Conservation (phyloP, 2,329 filamentous ascomycete genomes). For the Aspergillus sp. region DNA sequence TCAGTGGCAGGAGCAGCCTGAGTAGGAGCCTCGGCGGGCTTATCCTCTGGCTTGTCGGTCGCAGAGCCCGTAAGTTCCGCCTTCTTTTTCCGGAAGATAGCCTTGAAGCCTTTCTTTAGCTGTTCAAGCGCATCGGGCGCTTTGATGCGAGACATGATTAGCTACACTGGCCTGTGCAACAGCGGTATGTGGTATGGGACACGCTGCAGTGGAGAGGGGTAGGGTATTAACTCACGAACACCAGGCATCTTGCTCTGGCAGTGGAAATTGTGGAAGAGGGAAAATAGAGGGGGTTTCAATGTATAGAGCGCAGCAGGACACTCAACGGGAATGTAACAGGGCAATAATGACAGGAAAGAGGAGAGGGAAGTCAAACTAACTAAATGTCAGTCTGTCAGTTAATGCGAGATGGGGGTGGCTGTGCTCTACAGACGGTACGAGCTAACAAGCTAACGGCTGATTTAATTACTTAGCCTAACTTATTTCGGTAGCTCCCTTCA, state of each 20-base stretch:
- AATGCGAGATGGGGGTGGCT: no score
- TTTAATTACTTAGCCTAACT: no score
- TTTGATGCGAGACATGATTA: slow-evolving; percentile 9
- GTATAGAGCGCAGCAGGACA: neutral
- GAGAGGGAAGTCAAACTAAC: no score
- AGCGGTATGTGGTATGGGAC: neutral
- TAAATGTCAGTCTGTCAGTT: no score
- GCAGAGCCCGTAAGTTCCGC: slow-evolving; percentile 18
- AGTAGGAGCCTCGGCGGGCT: slow-evolving; percentile 11
- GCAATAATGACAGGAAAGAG: neutral
- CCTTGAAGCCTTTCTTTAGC: slow-evolving; percentile 35
- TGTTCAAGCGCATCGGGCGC: slow-evolving; percentile 33
- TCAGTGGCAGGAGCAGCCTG: slow-evolving; percentile 11
- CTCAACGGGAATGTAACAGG: neutral
- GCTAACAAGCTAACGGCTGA: no score
- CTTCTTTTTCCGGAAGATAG: slow-evolving; percentile 34
- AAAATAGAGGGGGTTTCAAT: neutral
- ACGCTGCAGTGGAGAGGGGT: neutral
- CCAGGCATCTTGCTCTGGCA: slow-evolving; percentile 30
- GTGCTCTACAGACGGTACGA: no score
- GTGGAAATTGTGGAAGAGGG: neutral
- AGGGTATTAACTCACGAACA: slow-evolving; percentile 29
- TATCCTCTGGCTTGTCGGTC: slow-evolving; percentile 14
- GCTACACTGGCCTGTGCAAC: neutral
- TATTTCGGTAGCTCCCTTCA: no score